Base-by-base conservation (phyloP, 1,284 basidiomycete species). In the Leccinum griseonigrum region DNA sequence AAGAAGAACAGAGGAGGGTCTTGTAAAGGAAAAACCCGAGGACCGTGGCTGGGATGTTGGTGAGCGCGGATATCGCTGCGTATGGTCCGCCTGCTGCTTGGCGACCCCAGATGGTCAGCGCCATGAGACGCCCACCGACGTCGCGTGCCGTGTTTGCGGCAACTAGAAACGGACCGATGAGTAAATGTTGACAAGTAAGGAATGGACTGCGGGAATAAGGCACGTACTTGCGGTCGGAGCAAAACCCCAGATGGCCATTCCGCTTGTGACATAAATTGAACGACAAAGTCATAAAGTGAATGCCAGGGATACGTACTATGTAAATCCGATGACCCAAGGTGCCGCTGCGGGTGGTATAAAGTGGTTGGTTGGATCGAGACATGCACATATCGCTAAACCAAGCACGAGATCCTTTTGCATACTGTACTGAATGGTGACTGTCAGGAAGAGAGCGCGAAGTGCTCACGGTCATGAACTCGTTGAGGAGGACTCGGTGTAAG, bases 141-240 rank as follows among this genome's bases (percentile, higher is more conserved):
- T 90, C 88, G 66, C 88, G 85, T 34, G 88, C 87, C 2, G 85
- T 74, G 70, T 90, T 90, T 18, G 86, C 77, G 13, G 85, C 81
- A 61, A 90, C 84, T 85, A 34, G 3, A 13, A 54, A 26, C 16
- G 53, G 32, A 3, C 43, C 52, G 52, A 53, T 53, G 31, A 54
- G 36, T 50, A 13, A 6, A 16, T 54, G 58, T 59, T 13, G 56
- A 60, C 54, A 40, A 66, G 10, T 18, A 26, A 13, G 18, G 31
- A 53, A 34, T 4, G 38, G 22, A 43, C 52, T 46, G 13, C 28
- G 14, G 22, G 38, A 38, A 22, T n/a, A 61, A 61, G 52, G 16
- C 50, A 53, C 66, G 9, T 70, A 85, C 86, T 69, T 55, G 81
- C 81, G 34, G 79, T 78, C 4, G 80, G 76, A 2, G 82, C 78